Evolutionary conservation across 345 rosid genomes (phyloP), one percentile per base, ranked within the genome.

Genomic region (Salix purpurea): DNA sequence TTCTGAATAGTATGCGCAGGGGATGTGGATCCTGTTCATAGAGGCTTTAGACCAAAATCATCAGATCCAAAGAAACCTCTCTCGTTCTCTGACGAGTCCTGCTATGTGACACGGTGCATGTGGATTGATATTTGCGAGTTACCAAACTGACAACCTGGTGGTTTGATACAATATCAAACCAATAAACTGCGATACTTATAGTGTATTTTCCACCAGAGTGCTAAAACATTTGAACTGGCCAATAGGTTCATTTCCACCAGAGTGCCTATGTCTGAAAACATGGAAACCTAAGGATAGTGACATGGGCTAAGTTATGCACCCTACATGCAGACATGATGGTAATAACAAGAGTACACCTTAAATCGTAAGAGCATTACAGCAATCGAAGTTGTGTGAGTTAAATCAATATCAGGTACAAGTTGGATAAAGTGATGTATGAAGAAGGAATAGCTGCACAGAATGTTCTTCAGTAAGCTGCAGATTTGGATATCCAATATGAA

Each of bases 41-140:
- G 78, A 39, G 94, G 70, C 83, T 84, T 88, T 26, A 77, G 81
- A 79, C 83, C 96, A 80, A 83, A 93, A 88, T 84, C 90, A 74
- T 85, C 83, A 19, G 91, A 84, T 79, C 87, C 94, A 80, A 85
- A 91, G 82, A 90, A 83, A 67, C 91, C 89, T 79, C 85, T 76
- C 28, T 74, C 83, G 75, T 80, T 84, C 36, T 79, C 87, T 60
- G 81, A 77, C 15, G 80, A 74, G 56, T 80, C 92, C 97, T 92
- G 91, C 79, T 34, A 73, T 44, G 64, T 37, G 60, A 74, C 28
- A 44, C 7, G 44, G 42, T 36, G 70, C 28, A 10, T n/a, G 52
- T 58, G 28, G 72, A 77, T 67, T 21, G 71, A 72, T 64, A 50
- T 12, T 66, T 64, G 7, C 54, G 7, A 78, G 64, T 13, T 40